phyloP scores from a whole-genome alignment of 31 red algal genomes.

The Asparagopsis taxiformis region DNA sequence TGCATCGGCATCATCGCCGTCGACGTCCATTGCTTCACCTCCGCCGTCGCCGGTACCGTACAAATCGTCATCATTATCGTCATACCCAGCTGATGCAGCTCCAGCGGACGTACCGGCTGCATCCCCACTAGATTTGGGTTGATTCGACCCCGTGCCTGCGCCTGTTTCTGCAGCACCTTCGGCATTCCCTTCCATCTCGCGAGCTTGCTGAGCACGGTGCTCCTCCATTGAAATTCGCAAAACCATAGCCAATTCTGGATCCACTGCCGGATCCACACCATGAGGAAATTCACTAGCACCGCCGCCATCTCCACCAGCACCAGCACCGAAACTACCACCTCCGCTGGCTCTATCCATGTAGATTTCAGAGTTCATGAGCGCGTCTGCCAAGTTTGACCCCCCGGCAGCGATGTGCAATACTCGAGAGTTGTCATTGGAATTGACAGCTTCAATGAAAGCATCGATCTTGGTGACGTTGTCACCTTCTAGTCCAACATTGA shows the following conservation, averaged over 20 bases:
- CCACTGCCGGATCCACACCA: conserved; percentile 73
- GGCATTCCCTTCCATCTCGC: conserved; percentile 38
- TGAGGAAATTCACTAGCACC: conserved; percentile 49
- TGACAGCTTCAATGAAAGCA: conserved; percentile 85
- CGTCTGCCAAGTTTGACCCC: conserved; percentile 70
- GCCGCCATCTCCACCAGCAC: conserved; percentile 39
- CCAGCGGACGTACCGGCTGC: conserved; percentile 12
- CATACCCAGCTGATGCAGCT: conserved; percentile 25
- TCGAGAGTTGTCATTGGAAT: conserved; percentile 82
- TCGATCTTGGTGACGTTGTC: conserved; percentile 80
- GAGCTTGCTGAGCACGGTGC: conserved; percentile 77
- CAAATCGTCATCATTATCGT: conserved; percentile 48
- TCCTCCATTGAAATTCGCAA: conserved; percentile 95
- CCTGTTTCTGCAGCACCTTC: conserved; percentile 13
- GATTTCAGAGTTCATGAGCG: conserved; percentile 78
- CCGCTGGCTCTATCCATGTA: conserved; percentile 35
- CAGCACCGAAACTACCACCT: conserved; percentile 24
- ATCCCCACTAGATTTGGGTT: not conserved
- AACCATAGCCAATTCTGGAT: conserved; percentile 94
- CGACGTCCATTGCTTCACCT: conserved; percentile 31
- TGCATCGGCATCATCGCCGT: conserved; percentile 54
- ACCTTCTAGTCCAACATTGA: conserved; percentile 74
- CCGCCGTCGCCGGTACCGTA: conserved; percentile 57
- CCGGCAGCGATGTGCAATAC: conserved; percentile 74
- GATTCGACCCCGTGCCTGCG: not conserved